A percentile compares a stretch with the other conserved stretches of the same genome.
Evolutionary conservation across 805 yeast species (phyloP).

Genomic region (Saccharomycopsis vini): DNA sequence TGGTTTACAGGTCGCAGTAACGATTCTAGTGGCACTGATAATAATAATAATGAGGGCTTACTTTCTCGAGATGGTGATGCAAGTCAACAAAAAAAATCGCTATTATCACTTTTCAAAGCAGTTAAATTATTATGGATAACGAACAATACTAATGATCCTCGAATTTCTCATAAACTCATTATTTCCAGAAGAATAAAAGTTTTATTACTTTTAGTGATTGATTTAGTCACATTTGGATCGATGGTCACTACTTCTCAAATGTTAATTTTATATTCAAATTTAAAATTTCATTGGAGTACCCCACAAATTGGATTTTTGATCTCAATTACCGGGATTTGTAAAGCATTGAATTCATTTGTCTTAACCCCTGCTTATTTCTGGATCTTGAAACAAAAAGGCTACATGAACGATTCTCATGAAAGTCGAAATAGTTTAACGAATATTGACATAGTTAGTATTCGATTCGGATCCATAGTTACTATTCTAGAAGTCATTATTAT

Average conservation of each 20-base stretch:
- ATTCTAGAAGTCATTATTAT: slow-evolving; percentile 1
- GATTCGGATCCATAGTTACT: background rate
- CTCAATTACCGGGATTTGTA: slow-evolving; percentile 20
- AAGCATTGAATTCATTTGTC: slow-evolving; percentile 3
- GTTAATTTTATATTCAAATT: slow-evolving; percentile 44
- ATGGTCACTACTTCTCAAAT: slow-evolving; percentile 35
- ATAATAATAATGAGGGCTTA: too few relatives aligned
- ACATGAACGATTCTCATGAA: background rate
- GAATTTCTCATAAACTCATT: slow-evolving; percentile 28
- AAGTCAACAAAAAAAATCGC: too few relatives aligned
- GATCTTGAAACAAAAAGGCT: background rate
- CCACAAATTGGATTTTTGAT: slow-evolving; percentile 47
- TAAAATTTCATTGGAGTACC: slow-evolving; percentile 44
- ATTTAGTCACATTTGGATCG: slow-evolving; percentile 34
- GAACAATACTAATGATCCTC: background rate
- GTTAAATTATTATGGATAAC: slow-evolving; percentile 43
- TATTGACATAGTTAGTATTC: slow-evolving; percentile 4
- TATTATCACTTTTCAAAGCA: slow-evolving; percentile 42
- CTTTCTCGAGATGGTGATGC: too few relatives aligned
- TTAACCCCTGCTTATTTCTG: slow-evolving; percentile 3
- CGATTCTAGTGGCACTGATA: too few relatives aligned
- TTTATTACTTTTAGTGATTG: slow-evolving; percentile 39
- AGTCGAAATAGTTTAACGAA: slow-evolving; percentile 15
- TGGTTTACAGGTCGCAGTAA: too few relatives aligned
- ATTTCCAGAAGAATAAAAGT: slow-evolving; percentile 39